A percentile compares a stretch with the other conserved stretches of the same genome.
These are phyloP conservation scores for Euryodendron excelsum DNA, from an alignment of 148 eudicot species.

Conservation along the genomic window DNA sequence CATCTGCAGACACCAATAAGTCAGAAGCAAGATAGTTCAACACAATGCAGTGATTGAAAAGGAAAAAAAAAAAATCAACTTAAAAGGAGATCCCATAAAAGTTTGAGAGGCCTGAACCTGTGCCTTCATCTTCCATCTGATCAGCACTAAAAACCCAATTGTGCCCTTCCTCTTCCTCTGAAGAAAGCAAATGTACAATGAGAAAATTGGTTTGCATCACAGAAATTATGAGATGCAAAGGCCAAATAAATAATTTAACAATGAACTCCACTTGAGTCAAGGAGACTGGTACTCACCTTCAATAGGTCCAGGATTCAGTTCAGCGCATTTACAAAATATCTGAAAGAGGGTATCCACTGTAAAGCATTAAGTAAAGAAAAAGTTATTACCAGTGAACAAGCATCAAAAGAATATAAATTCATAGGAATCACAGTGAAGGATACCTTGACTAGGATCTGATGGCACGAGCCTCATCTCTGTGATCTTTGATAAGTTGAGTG, in stretches of 20 bases:
- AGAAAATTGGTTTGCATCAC: no score
- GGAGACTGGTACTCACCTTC: slow-evolving; percentile 47
- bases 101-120: slow-evolving; percentile 34
- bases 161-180: slow-evolving; percentile 60
- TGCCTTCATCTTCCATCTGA: slow-evolving; percentile 48
- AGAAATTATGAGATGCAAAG: no score
- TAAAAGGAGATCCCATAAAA: not conserved
- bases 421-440: not conserved
- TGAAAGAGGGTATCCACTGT: slow-evolving; percentile 81
- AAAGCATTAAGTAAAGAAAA: slow-evolving; percentile 12
- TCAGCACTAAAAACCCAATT: slow-evolving; percentile 93
- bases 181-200: not conserved
- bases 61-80: no score
- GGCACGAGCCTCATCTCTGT: slow-evolving; percentile 95
- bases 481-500: slow-evolving; percentile 53
- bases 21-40: slow-evolving; percentile 2
- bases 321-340: slow-evolving; percentile 89
- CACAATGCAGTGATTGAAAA: no score
- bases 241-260: slow-evolving; percentile 9
- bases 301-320: slow-evolving; percentile 87
- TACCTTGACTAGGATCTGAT: slow-evolving; percentile 83
- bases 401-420: not conserved
- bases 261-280: not conserved
- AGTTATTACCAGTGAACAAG: not conserved
- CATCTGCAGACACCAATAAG: slow-evolving; percentile 35